These are phyloP conservation scores for Fusarium sp. DNA, from an alignment of 2,329 filamentous ascomycete genomes.

Conservation along the genomic window DNA sequence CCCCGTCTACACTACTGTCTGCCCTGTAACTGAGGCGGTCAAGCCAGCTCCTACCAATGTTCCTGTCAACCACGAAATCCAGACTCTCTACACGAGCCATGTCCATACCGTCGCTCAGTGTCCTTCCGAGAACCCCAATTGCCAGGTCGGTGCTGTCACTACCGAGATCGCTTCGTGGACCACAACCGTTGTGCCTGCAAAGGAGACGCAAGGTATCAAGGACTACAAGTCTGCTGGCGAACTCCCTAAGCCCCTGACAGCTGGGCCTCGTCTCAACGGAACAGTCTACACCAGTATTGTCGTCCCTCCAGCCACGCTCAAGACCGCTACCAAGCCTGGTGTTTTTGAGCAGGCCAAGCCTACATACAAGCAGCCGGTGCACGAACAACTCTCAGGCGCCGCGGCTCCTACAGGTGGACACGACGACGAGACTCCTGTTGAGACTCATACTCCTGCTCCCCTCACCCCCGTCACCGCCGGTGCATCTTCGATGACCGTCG, in stretches of 20 bases:
- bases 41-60: slow-evolving; percentile 23
- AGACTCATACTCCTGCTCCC: slow-evolving; percentile 34
- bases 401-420: slow-evolving; percentile 45
- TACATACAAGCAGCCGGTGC: slow-evolving; percentile 19
- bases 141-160: slow-evolving; percentile 52
- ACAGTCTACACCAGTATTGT: slow-evolving; percentile 29
- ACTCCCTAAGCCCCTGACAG: slow-evolving; percentile 19
- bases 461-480: slow-evolving; percentile 60
- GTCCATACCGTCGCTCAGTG: slow-evolving; percentile 67
- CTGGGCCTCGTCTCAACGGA: slow-evolving; percentile 17
- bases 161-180: slow-evolving; percentile 48
- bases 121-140: slow-evolving; percentile 63
- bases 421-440: slow-evolving; percentile 35
- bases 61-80: slow-evolving; percentile 39
- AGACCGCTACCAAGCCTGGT: slow-evolving; percentile 37
- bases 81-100: slow-evolving; percentile 65
- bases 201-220: slow-evolving; percentile 32
- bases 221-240: slow-evolving; percentile 28
- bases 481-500: slow-evolving; percentile 51
- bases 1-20: slow-evolving; percentile 35
- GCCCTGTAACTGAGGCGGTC: slow-evolving; percentile 26
- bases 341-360: slow-evolving; percentile 30
- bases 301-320: slow-evolving; percentile 31
- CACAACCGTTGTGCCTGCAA: slow-evolving; percentile 33
- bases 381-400: slow-evolving; percentile 28